Evolutionary conservation across 2,329 filamentous ascomycete genomes (phyloP).

Genomic region (Apiospora arundinis): DNA sequence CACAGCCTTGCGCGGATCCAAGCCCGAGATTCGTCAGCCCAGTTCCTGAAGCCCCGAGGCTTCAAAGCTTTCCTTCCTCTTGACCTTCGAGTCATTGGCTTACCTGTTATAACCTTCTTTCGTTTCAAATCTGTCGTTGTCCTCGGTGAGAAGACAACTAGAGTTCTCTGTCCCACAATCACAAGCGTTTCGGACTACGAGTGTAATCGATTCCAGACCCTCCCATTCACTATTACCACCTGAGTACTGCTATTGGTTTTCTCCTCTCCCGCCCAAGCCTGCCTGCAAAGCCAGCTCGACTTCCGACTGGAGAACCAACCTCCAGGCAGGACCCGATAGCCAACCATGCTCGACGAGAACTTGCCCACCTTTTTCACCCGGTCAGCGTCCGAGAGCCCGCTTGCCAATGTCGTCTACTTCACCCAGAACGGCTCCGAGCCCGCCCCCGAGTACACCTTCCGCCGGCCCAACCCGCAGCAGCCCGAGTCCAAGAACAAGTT

Average conservation of each 20-base stretch:
- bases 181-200: not conserved
- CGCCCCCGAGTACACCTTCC: slow-evolving; percentile 78
- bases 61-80: not conserved
- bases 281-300: not conserved
- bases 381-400: slow-evolving; percentile 57
- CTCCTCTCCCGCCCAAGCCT: not conserved
- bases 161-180: not conserved
- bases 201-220: not conserved
- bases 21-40: slow-evolving; percentile 21
- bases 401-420: slow-evolving; percentile 64
- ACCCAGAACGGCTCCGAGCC: slow-evolving; percentile 81
- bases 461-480: slow-evolving; percentile 74
- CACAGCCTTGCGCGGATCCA: slow-evolving; percentile 12
- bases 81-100: slow-evolving; percentile 7
- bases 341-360: slow-evolving; percentile 87
- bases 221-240: not conserved
- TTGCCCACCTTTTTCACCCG: slow-evolving; percentile 75
- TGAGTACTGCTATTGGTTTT: not conserved
- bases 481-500: slow-evolving; percentile 81
- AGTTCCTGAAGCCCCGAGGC: not conserved
- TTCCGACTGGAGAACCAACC: not conserved
- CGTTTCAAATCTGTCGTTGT: not conserved
- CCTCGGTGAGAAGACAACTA: not conserved
- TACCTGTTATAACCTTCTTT: slow-evolving; percentile 17
- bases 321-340: not conserved